Percentiles rank a stretch among this genome's conserved stretches.
These are phyloP conservation scores for Friedmanniomyces endolithicus DNA, from an alignment of 495 filamentous ascomycete species.

Conservation along the genomic window DNA sequence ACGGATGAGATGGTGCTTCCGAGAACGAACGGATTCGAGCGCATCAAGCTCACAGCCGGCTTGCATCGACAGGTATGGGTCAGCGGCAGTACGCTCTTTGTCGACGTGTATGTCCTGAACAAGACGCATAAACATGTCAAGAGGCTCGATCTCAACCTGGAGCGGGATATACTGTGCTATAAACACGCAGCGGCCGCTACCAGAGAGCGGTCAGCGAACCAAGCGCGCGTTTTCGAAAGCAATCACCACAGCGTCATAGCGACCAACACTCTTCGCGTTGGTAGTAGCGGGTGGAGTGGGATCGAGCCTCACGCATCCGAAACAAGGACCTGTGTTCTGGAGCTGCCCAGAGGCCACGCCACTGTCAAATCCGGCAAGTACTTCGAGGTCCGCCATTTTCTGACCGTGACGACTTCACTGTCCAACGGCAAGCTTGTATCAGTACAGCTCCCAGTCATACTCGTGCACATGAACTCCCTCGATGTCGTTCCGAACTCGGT, in stretches of 20 bases:
- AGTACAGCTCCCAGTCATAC: conserved; percentile 43
- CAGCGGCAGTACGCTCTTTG: conserved; percentile 42
- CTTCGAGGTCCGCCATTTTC: conserved; percentile 43
- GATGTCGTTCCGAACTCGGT: conserved; percentile 50
- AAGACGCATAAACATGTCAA: conserved; percentile 36
- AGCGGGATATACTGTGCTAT: conserved; percentile 35
- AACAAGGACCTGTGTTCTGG: conserved; percentile 40
- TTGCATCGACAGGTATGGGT: conserved; percentile 48
- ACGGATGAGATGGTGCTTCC: conserved; percentile 36
- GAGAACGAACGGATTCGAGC: conserved; percentile 28
- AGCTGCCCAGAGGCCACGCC: conserved; percentile 39
- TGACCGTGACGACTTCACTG: conserved; percentile 36
- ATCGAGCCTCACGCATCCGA: conserved; percentile 36
- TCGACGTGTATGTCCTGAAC: conserved; percentile 42
- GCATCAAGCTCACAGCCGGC: conserved; percentile 40
- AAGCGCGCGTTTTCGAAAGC: conserved; percentile 40
- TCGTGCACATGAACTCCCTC: conserved; percentile 48
- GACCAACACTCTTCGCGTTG: conserved; percentile 30
- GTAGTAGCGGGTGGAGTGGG: conserved; percentile 34
- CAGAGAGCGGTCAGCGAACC: conserved; percentile 35
- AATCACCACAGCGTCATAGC: conserved; percentile 36
- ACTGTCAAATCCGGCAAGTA: conserved; percentile 38
- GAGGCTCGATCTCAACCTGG: conserved; percentile 39
- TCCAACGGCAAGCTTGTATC: conserved; percentile 37
- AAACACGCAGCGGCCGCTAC: conserved; percentile 41